Percentiles rank a stretch among this genome's conserved stretches.
Conservation (phyloP, 768 basidiomycete genomes). For the Podaxis pistillaris region DNA sequence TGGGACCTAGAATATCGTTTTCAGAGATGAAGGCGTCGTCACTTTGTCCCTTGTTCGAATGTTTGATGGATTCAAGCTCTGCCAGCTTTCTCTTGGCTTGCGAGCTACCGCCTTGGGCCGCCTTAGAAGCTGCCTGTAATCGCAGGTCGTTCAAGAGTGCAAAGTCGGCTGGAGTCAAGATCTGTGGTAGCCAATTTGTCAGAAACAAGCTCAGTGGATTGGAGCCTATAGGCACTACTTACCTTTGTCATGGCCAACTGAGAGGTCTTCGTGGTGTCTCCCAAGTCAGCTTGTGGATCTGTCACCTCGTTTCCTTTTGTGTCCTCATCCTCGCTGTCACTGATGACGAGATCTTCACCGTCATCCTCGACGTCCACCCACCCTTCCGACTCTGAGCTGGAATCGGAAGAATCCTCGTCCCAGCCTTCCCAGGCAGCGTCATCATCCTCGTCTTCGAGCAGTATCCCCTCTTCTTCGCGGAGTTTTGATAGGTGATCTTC, state of each 20-base stretch:
- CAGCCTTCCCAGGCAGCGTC: slow-evolving; percentile 84
- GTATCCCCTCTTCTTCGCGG: slow-evolving; percentile 60
- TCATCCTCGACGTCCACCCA: slow-evolving; percentile 87
- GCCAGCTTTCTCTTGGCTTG: slow-evolving; percentile 90
- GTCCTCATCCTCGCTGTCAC: slow-evolving; percentile 82
- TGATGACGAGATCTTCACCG: slow-evolving; percentile 68
- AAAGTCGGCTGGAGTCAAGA: slow-evolving; percentile 97
- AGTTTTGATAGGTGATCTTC: slow-evolving; percentile 82
- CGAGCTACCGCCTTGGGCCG: slow-evolving; percentile 69
- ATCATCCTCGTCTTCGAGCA: slow-evolving; percentile 48
- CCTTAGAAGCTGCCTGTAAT: slow-evolving; percentile 70
- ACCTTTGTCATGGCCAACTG: slow-evolving; percentile 83
- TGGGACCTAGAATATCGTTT: slow-evolving; percentile 87
- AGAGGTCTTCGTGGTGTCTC: slow-evolving; percentile 44
- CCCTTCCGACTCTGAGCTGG: slow-evolving; percentile 56
- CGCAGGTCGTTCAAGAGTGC: slow-evolving; percentile 87
- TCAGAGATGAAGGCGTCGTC: slow-evolving; percentile 78
- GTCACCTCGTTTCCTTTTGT: slow-evolving; percentile 42
- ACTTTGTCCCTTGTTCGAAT: slow-evolving; percentile 39
- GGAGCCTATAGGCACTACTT: slow-evolving; percentile 33
- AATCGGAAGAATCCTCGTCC: slow-evolving; percentile 70
- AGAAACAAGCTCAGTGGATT: not conserved
- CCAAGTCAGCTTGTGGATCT: slow-evolving; percentile 19
- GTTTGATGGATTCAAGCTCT: slow-evolving; percentile 60
- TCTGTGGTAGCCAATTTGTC: slow-evolving; percentile 44